Evolutionary conservation across 164 flowering plant genomes (phyloP).

Genomic region (Macadamia integrifolia): DNA sequence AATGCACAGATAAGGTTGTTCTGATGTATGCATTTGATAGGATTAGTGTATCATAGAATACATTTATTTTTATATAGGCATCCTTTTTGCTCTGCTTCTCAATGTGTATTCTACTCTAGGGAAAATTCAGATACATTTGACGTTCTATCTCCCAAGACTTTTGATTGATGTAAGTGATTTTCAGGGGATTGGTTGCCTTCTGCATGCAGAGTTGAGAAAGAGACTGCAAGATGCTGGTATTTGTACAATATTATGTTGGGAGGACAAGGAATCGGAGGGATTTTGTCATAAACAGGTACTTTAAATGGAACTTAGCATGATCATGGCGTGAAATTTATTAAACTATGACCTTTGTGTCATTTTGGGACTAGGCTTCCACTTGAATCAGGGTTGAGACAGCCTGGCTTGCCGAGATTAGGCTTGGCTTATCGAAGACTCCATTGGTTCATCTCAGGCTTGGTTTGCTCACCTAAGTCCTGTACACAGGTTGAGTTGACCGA

Average conservation of each 20-base stretch:
- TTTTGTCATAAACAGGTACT: no score
- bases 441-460: no score
- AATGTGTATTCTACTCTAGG: neutral
- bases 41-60: neutral
- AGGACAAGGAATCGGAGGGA: slow-evolving; percentile 83
- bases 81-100: neutral
- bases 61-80: neutral
- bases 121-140: neutral
- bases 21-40: neutral
- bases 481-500: no score
- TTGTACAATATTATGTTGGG: slow-evolving; percentile 77
- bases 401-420: no score
- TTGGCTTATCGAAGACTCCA: no score
- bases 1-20: neutral
- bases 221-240: slow-evolving; percentile 73
- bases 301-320: no score
- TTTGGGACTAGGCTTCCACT: no score
- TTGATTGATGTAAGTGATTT: no score
- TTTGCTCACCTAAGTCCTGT: no score
- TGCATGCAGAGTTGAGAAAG: slow-evolving; percentile 59
- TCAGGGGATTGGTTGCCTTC: slow-evolving; percentile 66
- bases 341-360: no score
- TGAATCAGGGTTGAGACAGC: no score
- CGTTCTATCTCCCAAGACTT: neutral
- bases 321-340: no score